Conservation (phyloP, 768 basidiomycete genomes). For the Macrolepiota dolichaula region DNA sequence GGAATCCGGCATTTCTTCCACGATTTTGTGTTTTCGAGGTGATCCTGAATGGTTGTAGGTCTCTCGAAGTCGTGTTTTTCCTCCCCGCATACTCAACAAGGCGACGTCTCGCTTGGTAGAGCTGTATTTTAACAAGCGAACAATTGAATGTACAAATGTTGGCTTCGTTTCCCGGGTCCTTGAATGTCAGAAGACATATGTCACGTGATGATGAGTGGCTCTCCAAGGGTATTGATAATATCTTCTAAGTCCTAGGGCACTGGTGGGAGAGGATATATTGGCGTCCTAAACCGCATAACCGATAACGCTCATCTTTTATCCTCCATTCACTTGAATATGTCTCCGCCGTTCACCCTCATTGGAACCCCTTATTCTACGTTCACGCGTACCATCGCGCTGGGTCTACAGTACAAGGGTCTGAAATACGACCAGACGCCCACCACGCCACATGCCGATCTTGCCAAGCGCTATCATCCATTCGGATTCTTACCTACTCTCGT, state of each 20-base stretch:
- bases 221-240: no score
- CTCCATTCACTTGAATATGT: neutral
- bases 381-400: conserved; percentile 28
- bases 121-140: no score
- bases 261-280: neutral
- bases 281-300: neutral
- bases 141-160: neutral
- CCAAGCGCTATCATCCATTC: conserved; percentile 25
- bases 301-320: neutral
- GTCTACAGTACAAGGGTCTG: conserved; percentile 26
- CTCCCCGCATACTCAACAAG: neutral
- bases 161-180: conserved; percentile 2
- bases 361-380: conserved; percentile 33
- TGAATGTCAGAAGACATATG: no score
- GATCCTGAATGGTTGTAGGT: neutral
- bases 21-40: neutral
- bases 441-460: conserved; percentile 19
- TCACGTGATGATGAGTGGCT: no score
- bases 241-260: neutral
- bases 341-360: conserved; percentile 22
- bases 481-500: conserved; percentile 29
- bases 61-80: neutral
- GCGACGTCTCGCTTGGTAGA: neutral
- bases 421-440: conserved; percentile 21
- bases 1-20: neutral